Percentiles rank a stretch among this genome's conserved stretches.
Conservation (phyloP, 139 green algal species). For the Coelastrella sp. region DNA sequence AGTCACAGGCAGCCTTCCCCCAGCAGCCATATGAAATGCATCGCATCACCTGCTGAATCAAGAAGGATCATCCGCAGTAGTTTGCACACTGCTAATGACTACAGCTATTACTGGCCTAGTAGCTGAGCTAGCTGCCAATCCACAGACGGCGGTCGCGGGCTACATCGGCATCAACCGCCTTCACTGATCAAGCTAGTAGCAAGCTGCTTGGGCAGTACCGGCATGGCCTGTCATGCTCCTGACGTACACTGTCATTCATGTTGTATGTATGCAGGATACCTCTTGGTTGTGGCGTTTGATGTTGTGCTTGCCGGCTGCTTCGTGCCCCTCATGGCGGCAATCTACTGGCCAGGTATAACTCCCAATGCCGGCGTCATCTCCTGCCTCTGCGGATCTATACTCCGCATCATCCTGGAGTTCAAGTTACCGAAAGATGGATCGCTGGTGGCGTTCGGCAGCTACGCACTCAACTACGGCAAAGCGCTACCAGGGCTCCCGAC, state of each 20-base stretch:
- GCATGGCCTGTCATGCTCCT: not conserved
- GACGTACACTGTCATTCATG: not conserved
- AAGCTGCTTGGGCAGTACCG: too few species aligned
- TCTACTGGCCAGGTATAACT: conserved; percentile 49
- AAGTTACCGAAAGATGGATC: conserved; percentile 60
- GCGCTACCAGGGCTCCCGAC: conserved; percentile 31
- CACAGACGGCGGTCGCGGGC: too few species aligned
- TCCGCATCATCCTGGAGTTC: conserved; percentile 64
- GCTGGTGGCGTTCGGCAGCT: conserved; percentile 47
- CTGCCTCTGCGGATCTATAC: conserved; percentile 33
- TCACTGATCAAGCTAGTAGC: too few species aligned
- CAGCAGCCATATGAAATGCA: too few species aligned
- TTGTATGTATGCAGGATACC: conserved; percentile 39
- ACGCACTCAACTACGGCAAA: conserved; percentile 44
- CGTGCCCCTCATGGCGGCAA: conserved; percentile 57
- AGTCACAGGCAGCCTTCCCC: too few species aligned
- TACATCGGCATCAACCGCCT: too few species aligned
- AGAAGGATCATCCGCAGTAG: too few species aligned
- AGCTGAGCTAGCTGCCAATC: too few species aligned
- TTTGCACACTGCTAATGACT: too few species aligned
- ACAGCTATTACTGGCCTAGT: too few species aligned
- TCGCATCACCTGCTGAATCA: too few species aligned
- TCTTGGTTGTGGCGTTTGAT: conserved; percentile 67
- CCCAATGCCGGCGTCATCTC: conserved; percentile 56
- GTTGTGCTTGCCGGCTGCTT: conserved; percentile 55